Conservation (phyloP, 2,329 filamentous ascomycete species). For the Colletotrichum caudatum region DNA sequence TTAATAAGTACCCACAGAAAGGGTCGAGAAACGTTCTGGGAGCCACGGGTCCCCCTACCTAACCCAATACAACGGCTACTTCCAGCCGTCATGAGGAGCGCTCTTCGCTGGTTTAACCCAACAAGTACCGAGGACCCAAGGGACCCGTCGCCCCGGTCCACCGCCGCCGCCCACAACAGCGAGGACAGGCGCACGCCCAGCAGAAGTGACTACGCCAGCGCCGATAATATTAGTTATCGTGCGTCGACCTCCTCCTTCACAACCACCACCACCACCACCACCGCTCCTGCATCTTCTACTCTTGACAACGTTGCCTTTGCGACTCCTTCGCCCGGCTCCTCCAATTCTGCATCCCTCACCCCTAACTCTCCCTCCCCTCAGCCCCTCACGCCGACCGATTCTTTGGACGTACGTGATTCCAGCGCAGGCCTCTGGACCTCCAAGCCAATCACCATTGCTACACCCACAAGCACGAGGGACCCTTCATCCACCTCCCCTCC, state of each 20-base stretch:
- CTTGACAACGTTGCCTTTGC: constrained; percentile 43
- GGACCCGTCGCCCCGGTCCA: constrained; percentile 44
- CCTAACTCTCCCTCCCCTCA: constrained; percentile 57
- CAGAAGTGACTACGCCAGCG: constrained; percentile 40
- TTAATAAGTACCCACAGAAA: constrained; percentile 43
- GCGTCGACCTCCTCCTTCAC: constrained; percentile 46
- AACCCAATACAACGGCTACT: constrained; percentile 41
- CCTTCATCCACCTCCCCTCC: constrained; percentile 45
- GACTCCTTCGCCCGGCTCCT: constrained; percentile 48
- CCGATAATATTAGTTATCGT: constrained; percentile 56
- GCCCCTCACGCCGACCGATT: constrained; percentile 57
- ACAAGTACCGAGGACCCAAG: constrained; percentile 44
- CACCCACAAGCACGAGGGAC: constrained; percentile 44
- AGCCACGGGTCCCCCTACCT: constrained; percentile 41
- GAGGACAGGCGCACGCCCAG: constrained; percentile 34
- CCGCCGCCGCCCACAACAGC: constrained; percentile 42
- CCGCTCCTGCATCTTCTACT: constrained; percentile 46
- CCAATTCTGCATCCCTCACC: constrained; percentile 50
- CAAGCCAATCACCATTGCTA: constrained; percentile 54
- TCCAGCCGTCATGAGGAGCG: constrained; percentile 44
- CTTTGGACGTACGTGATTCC: constrained; percentile 45
- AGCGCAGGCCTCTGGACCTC: constrained; percentile 45
- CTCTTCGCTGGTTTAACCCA: constrained; percentile 43
- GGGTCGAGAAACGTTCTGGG: constrained; percentile 42
- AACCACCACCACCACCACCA: constrained; percentile 47